Conservation (phyloP, 1,284 basidiomycete genomes). For the Microbotryum intermedium region DNA sequence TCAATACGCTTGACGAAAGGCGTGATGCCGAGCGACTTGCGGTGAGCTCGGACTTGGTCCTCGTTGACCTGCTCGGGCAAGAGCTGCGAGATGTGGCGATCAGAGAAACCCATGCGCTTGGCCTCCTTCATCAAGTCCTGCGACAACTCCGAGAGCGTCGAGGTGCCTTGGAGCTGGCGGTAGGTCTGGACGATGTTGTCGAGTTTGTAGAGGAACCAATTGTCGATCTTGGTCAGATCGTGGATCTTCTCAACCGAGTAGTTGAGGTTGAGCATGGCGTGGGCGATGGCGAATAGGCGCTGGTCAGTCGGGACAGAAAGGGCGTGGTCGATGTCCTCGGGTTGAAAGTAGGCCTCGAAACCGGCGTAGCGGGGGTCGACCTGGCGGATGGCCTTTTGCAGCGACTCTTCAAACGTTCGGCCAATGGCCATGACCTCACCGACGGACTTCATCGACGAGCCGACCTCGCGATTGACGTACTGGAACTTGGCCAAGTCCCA, state of each 20-base stretch:
- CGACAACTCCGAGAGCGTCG: slow-evolving; percentile 50
- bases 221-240: slow-evolving; percentile 95
- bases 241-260: slow-evolving; percentile 86
- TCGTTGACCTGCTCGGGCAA: slow-evolving; percentile 54
- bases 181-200: slow-evolving; percentile 70
- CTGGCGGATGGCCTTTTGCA: slow-evolving; percentile 98
- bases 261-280: slow-evolving; percentile 89
- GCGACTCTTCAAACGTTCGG: slow-evolving; percentile 94
- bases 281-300: slow-evolving; percentile 91
- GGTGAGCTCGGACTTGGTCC: slow-evolving; percentile 74
- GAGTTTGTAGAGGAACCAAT: slow-evolving; percentile 91
- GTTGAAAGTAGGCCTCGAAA: slow-evolving; percentile 62
- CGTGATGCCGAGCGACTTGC: slow-evolving; percentile 66
- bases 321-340: slow-evolving; percentile 72
- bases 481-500: slow-evolving; percentile 99
- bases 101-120: slow-evolving; percentile 94
- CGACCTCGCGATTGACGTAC: slow-evolving; percentile 84
- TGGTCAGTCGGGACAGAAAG: slow-evolving; percentile 71
- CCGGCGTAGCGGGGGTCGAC: slow-evolving; percentile 75
- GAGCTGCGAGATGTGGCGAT: slow-evolving; percentile 73
- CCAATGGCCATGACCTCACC: slow-evolving; percentile 99
- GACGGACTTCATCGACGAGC: slow-evolving; percentile 98
- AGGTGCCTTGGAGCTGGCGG: slow-evolving; percentile 41
- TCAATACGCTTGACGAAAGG: slow-evolving; percentile 99
- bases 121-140: slow-evolving; percentile 63